phyloP scores from a whole-genome alignment of 2,329 filamentous ascomycete species.

The Fusarium vanettenii region DNA sequence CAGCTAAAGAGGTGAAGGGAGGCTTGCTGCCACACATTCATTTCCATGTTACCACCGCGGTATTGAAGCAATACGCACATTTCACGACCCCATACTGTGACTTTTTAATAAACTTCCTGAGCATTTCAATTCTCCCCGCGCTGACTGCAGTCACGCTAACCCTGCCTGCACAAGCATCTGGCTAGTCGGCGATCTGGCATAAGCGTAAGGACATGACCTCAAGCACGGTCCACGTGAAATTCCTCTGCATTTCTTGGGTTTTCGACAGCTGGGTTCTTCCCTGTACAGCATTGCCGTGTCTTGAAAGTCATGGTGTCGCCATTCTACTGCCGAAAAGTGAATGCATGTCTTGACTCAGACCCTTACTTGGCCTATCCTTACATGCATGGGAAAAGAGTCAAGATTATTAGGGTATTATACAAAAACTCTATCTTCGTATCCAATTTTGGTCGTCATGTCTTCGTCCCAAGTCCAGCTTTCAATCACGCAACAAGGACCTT shows the following conservation, averaged over 20 bases:
- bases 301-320: neutral
- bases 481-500: conserved; percentile 45
- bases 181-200: neutral
- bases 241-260: neutral
- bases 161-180: neutral
- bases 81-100: neutral
- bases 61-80: neutral
- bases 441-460: neutral
- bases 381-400: neutral
- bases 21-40: no score
- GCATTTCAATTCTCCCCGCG: neutral
- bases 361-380: neutral
- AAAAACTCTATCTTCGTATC: neutral
- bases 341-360: neutral
- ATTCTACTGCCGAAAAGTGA: neutral
- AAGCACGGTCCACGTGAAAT: neutral
- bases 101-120: neutral
- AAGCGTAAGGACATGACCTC: neutral
- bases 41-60: neutral
- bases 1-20: neutral
- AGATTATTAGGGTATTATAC: conserved; percentile 19
- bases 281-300: neutral
- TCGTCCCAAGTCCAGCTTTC: neutral
- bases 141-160: neutral
- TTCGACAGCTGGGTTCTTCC: neutral